Percentiles rank a stretch among this genome's conserved stretches.
Conservation (phyloP, 2,329 filamentous ascomycete species). For the Nothopassalora personata region DNA sequence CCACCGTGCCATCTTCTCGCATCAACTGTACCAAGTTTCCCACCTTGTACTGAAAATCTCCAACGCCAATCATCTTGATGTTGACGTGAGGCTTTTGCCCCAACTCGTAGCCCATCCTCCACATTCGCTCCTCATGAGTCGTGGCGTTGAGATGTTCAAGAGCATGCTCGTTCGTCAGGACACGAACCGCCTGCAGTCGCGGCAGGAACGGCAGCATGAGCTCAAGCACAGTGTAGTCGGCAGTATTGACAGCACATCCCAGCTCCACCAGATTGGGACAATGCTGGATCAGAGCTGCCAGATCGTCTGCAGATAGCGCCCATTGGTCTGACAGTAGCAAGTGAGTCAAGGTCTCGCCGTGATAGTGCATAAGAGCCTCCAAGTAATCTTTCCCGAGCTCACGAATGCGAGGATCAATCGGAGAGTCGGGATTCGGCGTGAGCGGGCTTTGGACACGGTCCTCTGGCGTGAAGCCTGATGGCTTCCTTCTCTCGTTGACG, state of each 20-base stretch:
- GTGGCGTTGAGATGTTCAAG: conserved; percentile 11
- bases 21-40: conserved; percentile 21
- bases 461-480: conserved; percentile 17
- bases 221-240: conserved; percentile 41
- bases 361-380: conserved; percentile 46
- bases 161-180: conserved; percentile 32
- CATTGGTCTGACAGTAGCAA: conserved; percentile 54
- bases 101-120: conserved; percentile 26
- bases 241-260: conserved; percentile 53
- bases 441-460: not conserved
- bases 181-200: conserved; percentile 38
- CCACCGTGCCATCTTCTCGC: conserved; percentile 22
- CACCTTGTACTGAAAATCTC: conserved; percentile 36
- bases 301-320: conserved; percentile 45
- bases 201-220: conserved; percentile 34
- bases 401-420: conserved; percentile 20
- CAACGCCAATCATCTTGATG: conserved; percentile 39
- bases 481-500: conserved; percentile 32
- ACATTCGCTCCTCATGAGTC: conserved; percentile 28
- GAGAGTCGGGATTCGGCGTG: conserved; percentile 8
- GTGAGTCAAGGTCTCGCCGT: conserved; percentile 50
- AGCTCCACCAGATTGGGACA: conserved; percentile 58
- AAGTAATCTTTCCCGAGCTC: conserved; percentile 45
- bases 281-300: conserved; percentile 48
- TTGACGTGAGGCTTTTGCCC: conserved; percentile 6